Conservation (phyloP, 805 yeast genomes). For the Starmerella khaoyaiensis region DNA sequence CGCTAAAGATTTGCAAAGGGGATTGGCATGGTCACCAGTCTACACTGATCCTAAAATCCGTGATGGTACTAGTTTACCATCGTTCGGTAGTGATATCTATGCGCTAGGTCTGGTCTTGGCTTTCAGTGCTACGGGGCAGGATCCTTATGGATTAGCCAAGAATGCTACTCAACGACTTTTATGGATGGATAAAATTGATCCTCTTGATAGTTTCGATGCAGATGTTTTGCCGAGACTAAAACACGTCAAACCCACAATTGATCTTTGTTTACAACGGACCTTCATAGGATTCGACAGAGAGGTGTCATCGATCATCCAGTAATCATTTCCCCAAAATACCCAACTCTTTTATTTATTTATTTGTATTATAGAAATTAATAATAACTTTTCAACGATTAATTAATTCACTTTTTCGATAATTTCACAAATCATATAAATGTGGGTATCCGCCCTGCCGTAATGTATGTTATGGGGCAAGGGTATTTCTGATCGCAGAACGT, state of each 20-base stretch:
- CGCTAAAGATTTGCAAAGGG: slow-evolving; percentile 14
- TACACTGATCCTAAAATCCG: slow-evolving; percentile 40
- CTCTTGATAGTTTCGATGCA: slow-evolving; percentile 22
- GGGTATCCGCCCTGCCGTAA: too few relatives aligned
- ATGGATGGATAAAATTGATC: slow-evolving; percentile 25
- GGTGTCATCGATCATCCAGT: too few relatives aligned
- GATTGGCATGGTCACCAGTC: slow-evolving; percentile 29
- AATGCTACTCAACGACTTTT: slow-evolving; percentile 25
- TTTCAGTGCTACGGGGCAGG: slow-evolving; percentile 35
- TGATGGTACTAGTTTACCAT: slow-evolving; percentile 22
- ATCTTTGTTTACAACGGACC: slow-evolving; percentile 9
- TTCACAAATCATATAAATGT: too few relatives aligned
- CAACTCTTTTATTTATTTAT: too few relatives aligned
- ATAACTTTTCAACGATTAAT: too few relatives aligned
- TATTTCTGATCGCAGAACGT: too few relatives aligned
- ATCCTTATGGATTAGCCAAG: slow-evolving; percentile 32
- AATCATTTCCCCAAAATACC: too few relatives aligned
- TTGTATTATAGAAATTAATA: too few relatives aligned
- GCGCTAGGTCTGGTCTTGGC: slow-evolving; percentile 37
- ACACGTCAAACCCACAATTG: slow-evolving; percentile 13
- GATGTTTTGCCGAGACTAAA: slow-evolving; percentile 16
- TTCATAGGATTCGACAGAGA: slow-evolving; percentile 6
- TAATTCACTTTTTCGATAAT: too few relatives aligned
- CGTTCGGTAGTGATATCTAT: slow-evolving; percentile 34
- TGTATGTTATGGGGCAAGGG: too few relatives aligned